Evolutionary conservation across 352 stramenopile species (phyloP).

Genomic region (Phytophthora hibernalis): DNA sequence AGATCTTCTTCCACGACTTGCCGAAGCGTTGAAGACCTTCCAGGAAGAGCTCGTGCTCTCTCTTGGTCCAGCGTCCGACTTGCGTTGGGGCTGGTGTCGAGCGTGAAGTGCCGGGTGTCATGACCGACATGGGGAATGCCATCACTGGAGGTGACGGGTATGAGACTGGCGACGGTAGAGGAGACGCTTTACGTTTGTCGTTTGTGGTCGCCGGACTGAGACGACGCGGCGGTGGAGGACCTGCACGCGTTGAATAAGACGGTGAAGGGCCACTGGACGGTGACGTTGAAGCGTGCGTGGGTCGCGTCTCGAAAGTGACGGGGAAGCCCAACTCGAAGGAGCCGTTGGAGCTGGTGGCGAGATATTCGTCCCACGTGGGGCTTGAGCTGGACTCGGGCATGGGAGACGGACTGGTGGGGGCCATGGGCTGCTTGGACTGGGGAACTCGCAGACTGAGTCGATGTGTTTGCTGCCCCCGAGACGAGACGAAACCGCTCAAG

Average conservation of each 20-base stretch:
- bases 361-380: constrained; percentile 38
- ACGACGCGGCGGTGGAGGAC: constrained; percentile 4
- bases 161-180: background rate
- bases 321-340: constrained; percentile 26
- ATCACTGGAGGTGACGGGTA: constrained; percentile 4
- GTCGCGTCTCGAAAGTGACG: constrained; percentile 6
- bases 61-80: constrained; percentile 90
- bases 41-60: constrained; percentile 90
- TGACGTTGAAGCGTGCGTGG: constrained; percentile 13
- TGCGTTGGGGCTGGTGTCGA: constrained; percentile 30
- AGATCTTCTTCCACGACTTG: constrained; percentile 94
- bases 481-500: constrained; percentile 30
- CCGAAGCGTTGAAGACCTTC: constrained; percentile 87
- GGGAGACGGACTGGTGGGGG: constrained; percentile 7
- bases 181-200: constrained; percentile 18
- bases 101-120: constrained; percentile 3
- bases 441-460: constrained; percentile 18
- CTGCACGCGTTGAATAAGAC: constrained; percentile 14
- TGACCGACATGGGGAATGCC: constrained; percentile 11
- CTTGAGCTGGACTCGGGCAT: constrained; percentile 9
- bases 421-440: constrained; percentile 12
- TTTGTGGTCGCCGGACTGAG: constrained; percentile 14
- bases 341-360: constrained; percentile 9
- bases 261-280: constrained; percentile 9
- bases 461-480: constrained; percentile 10